These are phyloP conservation scores for Globisporangium perplexum DNA, from an alignment of 352 stramenopile genomes.

Conservation along the genomic window DNA sequence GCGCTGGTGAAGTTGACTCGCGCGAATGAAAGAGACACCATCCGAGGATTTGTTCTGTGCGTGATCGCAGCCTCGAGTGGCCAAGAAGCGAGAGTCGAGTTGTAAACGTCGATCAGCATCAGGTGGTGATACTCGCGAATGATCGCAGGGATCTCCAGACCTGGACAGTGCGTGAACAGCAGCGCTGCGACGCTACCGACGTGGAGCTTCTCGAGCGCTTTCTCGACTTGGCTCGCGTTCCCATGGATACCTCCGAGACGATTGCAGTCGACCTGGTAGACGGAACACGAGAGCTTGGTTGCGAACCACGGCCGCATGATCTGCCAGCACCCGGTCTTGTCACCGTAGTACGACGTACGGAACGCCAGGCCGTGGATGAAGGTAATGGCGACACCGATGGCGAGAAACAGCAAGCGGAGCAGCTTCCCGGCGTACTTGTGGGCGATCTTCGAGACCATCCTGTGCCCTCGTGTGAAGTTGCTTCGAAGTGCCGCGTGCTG, in stretches of 20 bases:
- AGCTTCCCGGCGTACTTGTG: conserved; percentile 24
- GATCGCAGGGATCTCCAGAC: conserved; percentile 22
- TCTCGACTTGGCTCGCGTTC: conserved; percentile 5
- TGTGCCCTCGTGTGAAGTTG: not conserved
- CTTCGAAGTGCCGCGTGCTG: not conserved
- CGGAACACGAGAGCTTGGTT: conserved; percentile 23
- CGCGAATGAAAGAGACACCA: conserved; percentile 26
- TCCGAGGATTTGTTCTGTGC: conserved; percentile 27
- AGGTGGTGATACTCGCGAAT: conserved; percentile 32
- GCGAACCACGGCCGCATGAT: conserved; percentile 24
- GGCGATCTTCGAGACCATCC: not conserved
- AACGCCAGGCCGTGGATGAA: conserved; percentile 15
- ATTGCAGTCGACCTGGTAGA: conserved; percentile 34
- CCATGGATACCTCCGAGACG: conserved; percentile 1
- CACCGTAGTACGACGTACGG: conserved; percentile 11
- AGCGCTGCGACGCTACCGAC: conserved; percentile 21
- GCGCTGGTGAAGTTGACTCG: conserved; percentile 42
- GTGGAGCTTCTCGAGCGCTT: conserved; percentile 20
- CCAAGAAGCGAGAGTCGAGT: conserved; percentile 41
- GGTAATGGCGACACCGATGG: conserved; percentile 5
- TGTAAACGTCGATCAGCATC: conserved; percentile 48
- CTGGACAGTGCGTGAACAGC: conserved; percentile 43
- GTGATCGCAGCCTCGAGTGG: conserved; percentile 25
- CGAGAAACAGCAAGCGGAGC: conserved; percentile 17
- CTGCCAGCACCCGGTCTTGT: conserved; percentile 17